Percentiles rank a stretch among this genome's conserved stretches.
Conservation (phyloP, 345 rosid genomes). For the Salix arbutifolia region DNA sequence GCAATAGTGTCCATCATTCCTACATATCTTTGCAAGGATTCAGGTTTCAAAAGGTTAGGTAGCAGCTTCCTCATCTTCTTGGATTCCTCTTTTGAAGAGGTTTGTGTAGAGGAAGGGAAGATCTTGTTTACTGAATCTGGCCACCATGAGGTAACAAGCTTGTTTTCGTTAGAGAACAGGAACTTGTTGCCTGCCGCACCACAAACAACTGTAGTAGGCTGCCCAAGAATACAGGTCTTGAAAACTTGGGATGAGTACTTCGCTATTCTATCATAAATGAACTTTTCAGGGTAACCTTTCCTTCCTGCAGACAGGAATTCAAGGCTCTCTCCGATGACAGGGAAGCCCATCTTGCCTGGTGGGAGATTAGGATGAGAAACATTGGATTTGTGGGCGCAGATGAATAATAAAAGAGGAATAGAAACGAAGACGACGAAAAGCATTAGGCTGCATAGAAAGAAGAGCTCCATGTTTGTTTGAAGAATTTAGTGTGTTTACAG, state of each 20-base stretch:
- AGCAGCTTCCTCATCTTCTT: slow-evolving; percentile 11
- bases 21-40: slow-evolving; percentile 14
- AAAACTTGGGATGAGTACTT: slow-evolving; percentile 14
- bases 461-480: too few relatives aligned
- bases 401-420: too few relatives aligned
- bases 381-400: too few relatives aligned
- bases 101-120: slow-evolving; percentile 13
- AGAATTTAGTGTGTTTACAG: too few relatives aligned
- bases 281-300: slow-evolving; percentile 22
- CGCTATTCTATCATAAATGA: slow-evolving; percentile 9
- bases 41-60: slow-evolving; percentile 16
- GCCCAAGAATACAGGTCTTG: slow-evolving; percentile 18
- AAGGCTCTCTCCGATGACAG: slow-evolving; percentile 16
- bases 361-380: slow-evolving; percentile 7
- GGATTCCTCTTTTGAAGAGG: neutral
- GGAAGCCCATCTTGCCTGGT: slow-evolving; percentile 18
- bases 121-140: slow-evolving; percentile 15
- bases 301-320: slow-evolving; percentile 10
- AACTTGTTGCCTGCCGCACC: slow-evolving; percentile 26
- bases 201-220: neutral
- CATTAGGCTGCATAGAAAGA: too few relatives aligned
- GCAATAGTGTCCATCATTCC: slow-evolving; percentile 18
- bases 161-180: slow-evolving; percentile 22
- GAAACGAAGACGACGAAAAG: too few relatives aligned
- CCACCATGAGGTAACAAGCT: slow-evolving; percentile 19